Evolutionary conservation across 2,329 filamentous ascomycete genomes (phyloP), one percentile per base, ranked within the genome.

Genomic region (Neofusicoccum sp.): DNA sequence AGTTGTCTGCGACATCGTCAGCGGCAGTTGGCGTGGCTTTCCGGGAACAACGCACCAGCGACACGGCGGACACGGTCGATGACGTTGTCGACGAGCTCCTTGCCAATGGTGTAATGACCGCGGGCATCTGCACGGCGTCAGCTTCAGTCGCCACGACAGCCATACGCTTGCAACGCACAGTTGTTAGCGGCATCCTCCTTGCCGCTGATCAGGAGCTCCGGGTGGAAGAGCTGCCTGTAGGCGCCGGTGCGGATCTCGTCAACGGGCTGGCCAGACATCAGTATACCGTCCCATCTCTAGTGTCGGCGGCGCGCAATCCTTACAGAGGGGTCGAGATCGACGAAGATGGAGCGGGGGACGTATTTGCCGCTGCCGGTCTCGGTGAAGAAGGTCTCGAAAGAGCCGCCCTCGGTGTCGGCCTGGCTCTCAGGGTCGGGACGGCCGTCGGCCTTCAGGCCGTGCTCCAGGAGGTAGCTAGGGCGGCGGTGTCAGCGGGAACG

Each of bases 101-200:
- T 98, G 79, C 95, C 95, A 73, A 98, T 93, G 68, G 95, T 99
- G 87, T 99, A 99, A 86, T 99, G 95, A 71, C 95, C 95, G 87
- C 95, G 94, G 74, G 95, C 95, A 78, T 98, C 98, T 64, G 48
- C 31, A 36, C 14, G 16, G 12, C 47, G 48, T 64, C 47, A 64
- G 62, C 62, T 47, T 56, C 48, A 36, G 31, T 43, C 47, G 37
- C 47, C 22, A 16, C 37, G 31, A 31, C 48, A 9, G 41, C 12
- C n/a, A 9, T 12, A 33, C 39, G 22, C 6, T 47, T 9, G 37
- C 48, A 54, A 54, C 62, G 37, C 47, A 64, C 62, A 64, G 89
- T 99, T 99, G 91, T 99, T 99, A 72, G 94, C 97, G 71, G 95
- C 95, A 89, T 98, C 95, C 87, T 98, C 95, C 89, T 98, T 98